phyloP scores from a whole-genome alignment of 176 grass and related monocot genomes.

The Rhynchospora tenuis region DNA sequence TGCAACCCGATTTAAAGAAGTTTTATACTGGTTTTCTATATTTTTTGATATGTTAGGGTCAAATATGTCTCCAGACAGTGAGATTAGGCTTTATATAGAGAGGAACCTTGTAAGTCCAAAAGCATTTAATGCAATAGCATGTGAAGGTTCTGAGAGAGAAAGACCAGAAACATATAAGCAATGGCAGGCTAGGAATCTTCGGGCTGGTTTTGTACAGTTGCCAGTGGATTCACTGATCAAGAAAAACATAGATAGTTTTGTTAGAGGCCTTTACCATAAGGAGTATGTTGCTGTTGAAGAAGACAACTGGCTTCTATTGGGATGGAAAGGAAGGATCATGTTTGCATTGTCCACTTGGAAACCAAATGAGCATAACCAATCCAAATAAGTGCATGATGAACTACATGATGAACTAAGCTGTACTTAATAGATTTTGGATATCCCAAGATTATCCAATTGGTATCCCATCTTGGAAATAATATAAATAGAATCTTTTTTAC shows the following conservation, averaged over 20 bases:
- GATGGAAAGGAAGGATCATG: neutral
- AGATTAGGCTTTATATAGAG: neutral
- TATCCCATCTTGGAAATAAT: too few species aligned
- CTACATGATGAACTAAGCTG: too few species aligned
- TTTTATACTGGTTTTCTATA: conserved; percentile 27
- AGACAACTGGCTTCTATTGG: neutral
- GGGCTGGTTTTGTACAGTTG: too few species aligned
- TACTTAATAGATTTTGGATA: too few species aligned
- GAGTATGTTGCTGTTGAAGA: neutral
- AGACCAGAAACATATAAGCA: too few species aligned
- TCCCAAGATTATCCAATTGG: too few species aligned
- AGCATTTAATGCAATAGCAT: neutral
- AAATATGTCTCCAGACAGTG: neutral
- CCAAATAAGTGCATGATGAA: too few species aligned
- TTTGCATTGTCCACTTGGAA: neutral
- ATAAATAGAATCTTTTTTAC: too few species aligned
- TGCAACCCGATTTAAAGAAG: conserved; percentile 32
- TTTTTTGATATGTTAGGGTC: neutral
- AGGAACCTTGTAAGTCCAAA: neutral
- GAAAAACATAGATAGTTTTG: neutral
- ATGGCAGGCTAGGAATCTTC: too few species aligned
- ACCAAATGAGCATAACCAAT: neutral
- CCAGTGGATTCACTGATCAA: too few species aligned
- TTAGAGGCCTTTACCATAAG: neutral
- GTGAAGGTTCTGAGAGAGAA: too few species aligned